Percentiles rank a stretch among this genome's conserved stretches.
phyloP scores from a whole-genome alignment of 1,139 yeast genomes.

The Blastobotrys elegans region DNA sequence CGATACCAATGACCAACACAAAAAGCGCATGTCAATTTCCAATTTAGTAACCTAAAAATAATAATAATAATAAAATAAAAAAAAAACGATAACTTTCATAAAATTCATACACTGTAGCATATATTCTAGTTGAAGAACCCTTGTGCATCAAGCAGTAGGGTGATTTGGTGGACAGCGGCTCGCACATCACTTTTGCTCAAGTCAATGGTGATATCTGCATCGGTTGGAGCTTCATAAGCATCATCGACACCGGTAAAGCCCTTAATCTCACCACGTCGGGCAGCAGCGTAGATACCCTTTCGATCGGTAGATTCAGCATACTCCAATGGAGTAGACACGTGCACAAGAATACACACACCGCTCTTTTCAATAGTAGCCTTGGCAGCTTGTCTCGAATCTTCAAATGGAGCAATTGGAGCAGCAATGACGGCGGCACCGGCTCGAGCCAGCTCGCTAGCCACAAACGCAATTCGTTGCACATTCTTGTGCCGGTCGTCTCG shows the following conservation, averaged over 20 bases:
- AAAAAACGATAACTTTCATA: neutral
- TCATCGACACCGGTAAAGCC: conserved; percentile 45
- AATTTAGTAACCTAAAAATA: conserved; percentile 4
- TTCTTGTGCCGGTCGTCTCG: conserved; percentile 40
- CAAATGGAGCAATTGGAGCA: conserved; percentile 49
- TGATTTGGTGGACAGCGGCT: conserved; percentile 66
- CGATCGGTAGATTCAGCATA: conserved; percentile 44
- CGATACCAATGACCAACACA: neutral
- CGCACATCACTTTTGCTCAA: conserved; percentile 46
- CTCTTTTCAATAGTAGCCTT: conserved; percentile 42
- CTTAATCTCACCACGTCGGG: conserved; percentile 44
- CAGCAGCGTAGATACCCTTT: conserved; percentile 43
- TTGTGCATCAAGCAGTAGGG: conserved; percentile 67
- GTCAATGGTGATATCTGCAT: conserved; percentile 53
- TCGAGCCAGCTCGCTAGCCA: conserved; percentile 77
- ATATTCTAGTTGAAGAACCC: conserved; percentile 54
- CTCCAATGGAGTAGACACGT: conserved; percentile 47
- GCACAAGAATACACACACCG: conserved; percentile 45
- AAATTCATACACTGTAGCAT: neutral
- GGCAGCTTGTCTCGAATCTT: conserved; percentile 38
- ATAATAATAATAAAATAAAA: neutral
- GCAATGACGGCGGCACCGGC: conserved; percentile 89
- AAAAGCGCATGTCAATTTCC: conserved; percentile 8
- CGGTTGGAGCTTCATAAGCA: conserved; percentile 44
- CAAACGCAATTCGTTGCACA: conserved; percentile 48